A percentile compares a stretch with the other conserved stretches of the same genome.
Evolutionary conservation across 2,329 filamentous ascomycete genomes (phyloP).

Genomic region (Phialocephala subalpina): DNA sequence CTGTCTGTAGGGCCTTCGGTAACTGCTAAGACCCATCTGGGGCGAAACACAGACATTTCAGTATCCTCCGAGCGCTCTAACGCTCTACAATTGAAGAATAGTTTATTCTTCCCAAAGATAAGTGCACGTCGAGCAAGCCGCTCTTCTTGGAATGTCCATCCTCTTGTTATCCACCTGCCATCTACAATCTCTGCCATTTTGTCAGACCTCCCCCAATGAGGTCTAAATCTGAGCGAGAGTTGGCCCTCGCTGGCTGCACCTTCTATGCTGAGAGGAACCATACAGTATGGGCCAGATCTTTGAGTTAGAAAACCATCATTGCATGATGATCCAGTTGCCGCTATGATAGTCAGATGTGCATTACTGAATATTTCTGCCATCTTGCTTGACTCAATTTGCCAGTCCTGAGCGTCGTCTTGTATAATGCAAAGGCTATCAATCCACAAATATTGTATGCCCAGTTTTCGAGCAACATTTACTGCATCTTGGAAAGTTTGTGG

Average conservation of each 20-base stretch:
- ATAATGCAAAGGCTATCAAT: constrained; percentile 46
- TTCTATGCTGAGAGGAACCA: background rate
- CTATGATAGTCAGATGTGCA: constrained; percentile 30
- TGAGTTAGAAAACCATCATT: constrained; percentile 27
- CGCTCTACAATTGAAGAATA: constrained; percentile 32
- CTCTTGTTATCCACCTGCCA: constrained; percentile 24
- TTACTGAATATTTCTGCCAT: constrained; percentile 40
- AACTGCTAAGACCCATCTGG: background rate
- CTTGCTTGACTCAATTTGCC: constrained; percentile 37
- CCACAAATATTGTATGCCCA: constrained; percentile 44
- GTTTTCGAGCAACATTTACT: constrained; percentile 31
- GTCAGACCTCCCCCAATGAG: constrained; percentile 15
- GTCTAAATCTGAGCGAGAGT: constrained; percentile 22
- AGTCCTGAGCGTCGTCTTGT: constrained; percentile 43
- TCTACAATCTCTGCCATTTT: constrained; percentile 28
- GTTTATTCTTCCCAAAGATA: constrained; percentile 28
- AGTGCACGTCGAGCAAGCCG: constrained; percentile 28
- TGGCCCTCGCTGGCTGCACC: background rate
- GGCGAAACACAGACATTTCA: background rate
- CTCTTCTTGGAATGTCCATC: constrained; percentile 35
- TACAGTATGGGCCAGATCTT: constrained; percentile 5
- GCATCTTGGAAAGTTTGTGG: constrained; percentile 24
- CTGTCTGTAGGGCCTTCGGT: background rate
- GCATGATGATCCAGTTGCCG: constrained; percentile 21
- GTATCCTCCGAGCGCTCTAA: constrained; percentile 15